Base-by-base conservation (phyloP, 129 eudicot species). In the Mikania micrantha region DNA sequence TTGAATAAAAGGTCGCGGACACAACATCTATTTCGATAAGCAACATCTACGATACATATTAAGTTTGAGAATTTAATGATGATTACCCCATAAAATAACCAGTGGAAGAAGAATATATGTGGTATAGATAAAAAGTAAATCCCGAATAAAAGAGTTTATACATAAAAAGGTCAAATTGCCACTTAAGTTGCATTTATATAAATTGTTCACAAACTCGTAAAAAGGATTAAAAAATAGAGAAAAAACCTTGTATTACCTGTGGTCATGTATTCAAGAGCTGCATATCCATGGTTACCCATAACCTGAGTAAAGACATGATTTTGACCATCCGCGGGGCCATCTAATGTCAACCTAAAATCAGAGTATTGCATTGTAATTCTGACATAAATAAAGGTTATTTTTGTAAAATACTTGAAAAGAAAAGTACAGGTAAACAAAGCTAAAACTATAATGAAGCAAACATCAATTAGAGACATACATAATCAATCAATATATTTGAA, bases 401-500 rank as follows among this genome's bases (percentile, higher is more conserved):
- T 12, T 29, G 38, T 57, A 28, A 42, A 22, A 52, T 19, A 9
- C 54, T 38, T 7, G 19, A 0, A 19, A 34, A 27, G 19, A 21
- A 60, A 9, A 36, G n/a, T n/a, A n/a, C n/a, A n/a, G 11, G 16
- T 32, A 64, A 48, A 21, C 50, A 35, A 61, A 73, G 40, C 38
- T 9, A 38, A 11, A 69, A 38, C 27, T 38, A 13, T 25, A 9
- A 38, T 20, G 4, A 24, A 22, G 47, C 25, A 49, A 49, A 5
- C 9, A 69, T 13, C 5, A 41, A 70, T 62, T 39, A 21, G 27
- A 39, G 19, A 21, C 95, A 24, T 84, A 87, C 95, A 0, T 82
- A 74, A 69, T 87, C 95, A 17, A 84, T 82, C 60, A 87, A 79
- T 79, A 87, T 87, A 71, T 87, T 84, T 2, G 90, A 87, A n/a